phyloP scores from a whole-genome alignment of 2,329 filamentous ascomycete genomes.

The Epichloe hybrida region DNA sequence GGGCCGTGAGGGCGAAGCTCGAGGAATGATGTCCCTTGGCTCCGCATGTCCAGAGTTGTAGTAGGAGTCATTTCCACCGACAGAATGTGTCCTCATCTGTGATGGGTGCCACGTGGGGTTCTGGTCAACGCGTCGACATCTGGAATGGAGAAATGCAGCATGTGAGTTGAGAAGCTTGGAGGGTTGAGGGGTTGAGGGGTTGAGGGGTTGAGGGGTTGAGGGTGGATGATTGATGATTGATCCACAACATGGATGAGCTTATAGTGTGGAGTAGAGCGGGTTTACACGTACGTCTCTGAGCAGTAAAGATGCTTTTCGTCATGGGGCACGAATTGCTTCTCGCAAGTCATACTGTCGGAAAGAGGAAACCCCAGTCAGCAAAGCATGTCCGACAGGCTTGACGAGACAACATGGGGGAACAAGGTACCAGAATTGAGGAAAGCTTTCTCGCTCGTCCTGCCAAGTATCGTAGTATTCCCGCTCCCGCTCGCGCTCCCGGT shows the following conservation, averaged over 20 bases:
- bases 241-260: background rate
- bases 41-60: slow-evolving; percentile 34
- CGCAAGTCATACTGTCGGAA: slow-evolving; percentile 45
- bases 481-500: slow-evolving; percentile 34
- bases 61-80: slow-evolving; percentile 25
- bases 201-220: no score
- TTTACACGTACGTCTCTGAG: slow-evolving; percentile 42
- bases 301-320: slow-evolving; percentile 48
- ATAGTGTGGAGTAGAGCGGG: background rate
- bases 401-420: background rate
- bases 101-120: slow-evolving; percentile 20
- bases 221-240: background rate
- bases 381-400: background rate
- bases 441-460: slow-evolving; percentile 48
- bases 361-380: background rate
- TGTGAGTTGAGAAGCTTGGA: no score
- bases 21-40: slow-evolving; percentile 48
- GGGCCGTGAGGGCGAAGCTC: slow-evolving; percentile 48
- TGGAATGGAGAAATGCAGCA: slow-evolving; percentile 11
- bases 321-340: slow-evolving; percentile 49
- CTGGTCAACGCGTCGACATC: slow-evolving; percentile 42
- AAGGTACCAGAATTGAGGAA: slow-evolving; percentile 52
- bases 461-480: slow-evolving; percentile 29
- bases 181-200: no score
- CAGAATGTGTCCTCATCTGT: background rate